phyloP scores from a whole-genome alignment of 306 rosid species.

The Cucurbita maxima region DNA sequence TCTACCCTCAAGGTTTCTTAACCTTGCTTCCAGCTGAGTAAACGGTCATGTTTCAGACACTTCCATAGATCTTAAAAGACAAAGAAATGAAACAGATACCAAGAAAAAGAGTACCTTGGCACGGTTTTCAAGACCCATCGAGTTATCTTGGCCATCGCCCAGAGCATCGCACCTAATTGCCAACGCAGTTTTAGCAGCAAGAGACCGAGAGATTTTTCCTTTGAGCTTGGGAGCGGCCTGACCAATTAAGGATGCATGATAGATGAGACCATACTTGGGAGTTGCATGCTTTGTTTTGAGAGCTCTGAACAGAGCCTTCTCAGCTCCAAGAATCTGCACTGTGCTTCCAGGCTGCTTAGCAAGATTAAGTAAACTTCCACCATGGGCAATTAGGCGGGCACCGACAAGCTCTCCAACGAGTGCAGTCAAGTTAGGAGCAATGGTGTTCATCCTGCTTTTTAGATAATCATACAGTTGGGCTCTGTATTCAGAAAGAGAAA shows the following conservation, averaged over 20 bases:
- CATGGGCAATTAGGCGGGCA: conserved; percentile 95
- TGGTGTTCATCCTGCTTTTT: conserved; percentile 78
- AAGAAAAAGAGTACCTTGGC: conserved; percentile 37
- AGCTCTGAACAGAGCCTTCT: conserved; percentile 89
- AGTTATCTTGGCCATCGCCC: conserved; percentile 62
- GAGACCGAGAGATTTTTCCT: conserved; percentile 86
- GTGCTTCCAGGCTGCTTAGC: conserved; percentile 98
- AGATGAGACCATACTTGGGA: conserved; percentile 88
- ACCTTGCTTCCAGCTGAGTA: conserved; percentile 63
- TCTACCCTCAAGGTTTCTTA: conserved; percentile 76
- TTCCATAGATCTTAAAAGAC: background rate
- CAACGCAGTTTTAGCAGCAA: conserved; percentile 72
- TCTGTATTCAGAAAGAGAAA: conserved; percentile 79
- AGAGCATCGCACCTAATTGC: conserved; percentile 83
- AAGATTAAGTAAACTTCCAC: conserved; percentile 81
- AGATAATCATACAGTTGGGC: conserved; percentile 78
- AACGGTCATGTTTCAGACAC: background rate
- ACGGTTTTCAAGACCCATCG: conserved; percentile 73
- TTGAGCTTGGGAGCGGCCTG: conserved; percentile 82
- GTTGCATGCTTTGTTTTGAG: conserved; percentile 90
- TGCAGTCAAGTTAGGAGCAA: conserved; percentile 90
- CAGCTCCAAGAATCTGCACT: conserved; percentile 90
- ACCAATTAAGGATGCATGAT: conserved; percentile 89
- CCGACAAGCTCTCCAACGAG: conserved; percentile 93
- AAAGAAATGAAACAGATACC: background rate